Conservation (phyloP, 768 basidiomycete genomes). For the Tylopilus vinaceipallidus region DNA sequence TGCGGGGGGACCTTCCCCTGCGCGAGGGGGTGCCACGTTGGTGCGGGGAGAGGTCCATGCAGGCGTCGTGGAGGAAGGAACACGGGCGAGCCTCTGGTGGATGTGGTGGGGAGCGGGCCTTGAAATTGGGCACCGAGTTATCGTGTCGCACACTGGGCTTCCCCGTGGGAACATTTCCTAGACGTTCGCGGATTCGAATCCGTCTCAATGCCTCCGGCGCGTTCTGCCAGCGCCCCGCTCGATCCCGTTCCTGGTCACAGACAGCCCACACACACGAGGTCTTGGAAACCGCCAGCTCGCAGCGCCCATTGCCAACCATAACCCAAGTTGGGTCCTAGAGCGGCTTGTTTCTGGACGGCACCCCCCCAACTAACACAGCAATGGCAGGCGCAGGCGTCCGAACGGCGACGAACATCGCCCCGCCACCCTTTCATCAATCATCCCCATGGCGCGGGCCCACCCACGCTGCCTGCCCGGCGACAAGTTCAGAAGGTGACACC, state of each 20-base stretch:
- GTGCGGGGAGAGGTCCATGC: conserved; percentile 42
- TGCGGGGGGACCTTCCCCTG: conserved; percentile 60
- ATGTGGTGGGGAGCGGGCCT: conserved; percentile 42
- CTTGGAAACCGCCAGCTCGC: too few relatives aligned
- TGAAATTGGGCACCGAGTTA: conserved; percentile 40
- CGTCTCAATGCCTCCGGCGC: conserved; percentile 34
- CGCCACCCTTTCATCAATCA: background rate
- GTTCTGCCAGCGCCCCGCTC: conserved; percentile 31
- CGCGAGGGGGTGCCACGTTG: conserved; percentile 62
- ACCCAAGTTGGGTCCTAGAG: conserved; percentile 12
- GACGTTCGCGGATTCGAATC: conserved; percentile 35
- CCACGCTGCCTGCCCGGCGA: background rate
- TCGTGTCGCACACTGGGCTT: conserved; percentile 36
- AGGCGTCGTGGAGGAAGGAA: conserved; percentile 10
- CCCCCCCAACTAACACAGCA: conserved; percentile 10
- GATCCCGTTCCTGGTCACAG: conserved; percentile 14
- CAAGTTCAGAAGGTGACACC: background rate
- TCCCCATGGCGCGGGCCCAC: too few relatives aligned
- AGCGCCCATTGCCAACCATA: background rate
- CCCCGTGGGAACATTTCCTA: conserved; percentile 27
- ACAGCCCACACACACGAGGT: conserved; percentile 19
- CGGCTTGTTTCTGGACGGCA: conserved; percentile 28
- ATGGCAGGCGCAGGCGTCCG: background rate
- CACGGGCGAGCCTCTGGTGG: conserved; percentile 15
- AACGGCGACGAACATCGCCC: conserved; percentile 4